Evolutionary conservation across 2,329 filamentous ascomycete genomes (phyloP), one percentile per base, ranked within the genome.

Genomic region (Penicillium verrucosum): DNA sequence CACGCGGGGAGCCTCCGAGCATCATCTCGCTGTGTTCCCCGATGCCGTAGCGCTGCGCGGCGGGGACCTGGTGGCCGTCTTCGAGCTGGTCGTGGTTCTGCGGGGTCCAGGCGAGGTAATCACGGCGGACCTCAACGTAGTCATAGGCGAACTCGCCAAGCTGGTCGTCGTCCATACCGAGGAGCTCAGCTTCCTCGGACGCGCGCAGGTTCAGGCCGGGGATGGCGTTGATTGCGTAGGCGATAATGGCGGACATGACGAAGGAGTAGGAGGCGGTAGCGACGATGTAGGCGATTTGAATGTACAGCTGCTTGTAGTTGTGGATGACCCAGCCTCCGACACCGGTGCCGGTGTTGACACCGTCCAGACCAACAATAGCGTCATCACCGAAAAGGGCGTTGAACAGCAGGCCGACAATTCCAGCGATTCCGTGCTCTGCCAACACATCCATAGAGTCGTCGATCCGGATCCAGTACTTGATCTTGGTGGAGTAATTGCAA

Each of bases 361-460:
- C 89, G 70, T 92, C 89, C 36, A 93, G 86, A 52, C 81, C 80
- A 51, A 89, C 85, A 63, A 92, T 89, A 75, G 89, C 87, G 69
- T 87, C 82, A 61, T 88, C 85, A 65, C 84, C 89, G 70, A 93
- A 91, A 61, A 93, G 77, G 61, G 87, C 89, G 55, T 90, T 93
- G 75, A 90, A 80, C 58, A 92, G 75, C 67, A 95, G 89, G 49
- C 91, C 91, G 56, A 88, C 81, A 63, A 94, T 90, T 63, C 91
- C 91, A 47, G 91, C 90, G 61, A 95, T 78, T 68, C 85, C 90
- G 83, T 96, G 91, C 76, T 94, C 90, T 64, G 91, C 91, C 76
- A 96, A 94, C 68, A 96, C 87, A 78, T 96, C 91, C 75, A 96
- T 89, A 6, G 89, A 88, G 71, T 96, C 91, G 67, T 96, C 91